Percentiles rank a stretch among this genome's conserved stretches.
These are phyloP conservation scores for Trichosporon coremiiforme DNA, from an alignment of 1,284 basidiomycete species.

Conservation along the genomic window DNA sequence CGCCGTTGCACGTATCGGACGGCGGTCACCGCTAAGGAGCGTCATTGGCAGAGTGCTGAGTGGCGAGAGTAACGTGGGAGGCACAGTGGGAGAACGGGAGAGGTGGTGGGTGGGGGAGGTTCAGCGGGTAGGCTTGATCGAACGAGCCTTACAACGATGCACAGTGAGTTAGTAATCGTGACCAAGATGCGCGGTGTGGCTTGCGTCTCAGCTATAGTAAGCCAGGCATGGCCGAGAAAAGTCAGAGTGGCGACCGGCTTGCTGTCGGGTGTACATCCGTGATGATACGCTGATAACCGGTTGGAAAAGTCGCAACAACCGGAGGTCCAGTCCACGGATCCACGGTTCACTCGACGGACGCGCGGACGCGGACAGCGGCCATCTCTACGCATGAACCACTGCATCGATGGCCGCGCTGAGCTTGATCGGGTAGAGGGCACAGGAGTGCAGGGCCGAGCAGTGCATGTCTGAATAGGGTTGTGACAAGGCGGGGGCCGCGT, in stretches of 20 bases:
- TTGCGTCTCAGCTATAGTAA: background rate
- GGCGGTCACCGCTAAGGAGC: background rate
- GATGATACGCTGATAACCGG: background rate
- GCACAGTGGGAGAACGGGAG: background rate
- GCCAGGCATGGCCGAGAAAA: slow-evolving; percentile 8
- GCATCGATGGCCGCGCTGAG: background rate
- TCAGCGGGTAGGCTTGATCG: background rate
- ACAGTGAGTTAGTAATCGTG: background rate
- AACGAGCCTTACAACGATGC: background rate
- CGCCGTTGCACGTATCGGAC: background rate
- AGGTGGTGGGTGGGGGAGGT: slow-evolving; percentile 1
- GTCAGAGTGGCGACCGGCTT: background rate
- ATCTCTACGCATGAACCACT: background rate
- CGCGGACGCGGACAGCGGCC: background rate
- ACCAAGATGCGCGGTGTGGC: background rate
- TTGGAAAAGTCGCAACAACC: slow-evolving; percentile 4
- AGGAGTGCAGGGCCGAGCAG: background rate
- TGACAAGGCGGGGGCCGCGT: background rate
- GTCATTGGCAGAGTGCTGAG: background rate
- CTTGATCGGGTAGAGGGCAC: background rate
- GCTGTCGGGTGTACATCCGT: background rate
- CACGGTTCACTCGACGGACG: background rate
- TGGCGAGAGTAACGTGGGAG: slow-evolving; percentile 7
- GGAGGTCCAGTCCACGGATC: background rate
- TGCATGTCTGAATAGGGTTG: background rate